A percentile compares a stretch with the other conserved stretches of the same genome.
Evolutionary conservation across 2,329 filamentous ascomycete species (phyloP).

Genomic region (Biscogniauxia sp.): DNA sequence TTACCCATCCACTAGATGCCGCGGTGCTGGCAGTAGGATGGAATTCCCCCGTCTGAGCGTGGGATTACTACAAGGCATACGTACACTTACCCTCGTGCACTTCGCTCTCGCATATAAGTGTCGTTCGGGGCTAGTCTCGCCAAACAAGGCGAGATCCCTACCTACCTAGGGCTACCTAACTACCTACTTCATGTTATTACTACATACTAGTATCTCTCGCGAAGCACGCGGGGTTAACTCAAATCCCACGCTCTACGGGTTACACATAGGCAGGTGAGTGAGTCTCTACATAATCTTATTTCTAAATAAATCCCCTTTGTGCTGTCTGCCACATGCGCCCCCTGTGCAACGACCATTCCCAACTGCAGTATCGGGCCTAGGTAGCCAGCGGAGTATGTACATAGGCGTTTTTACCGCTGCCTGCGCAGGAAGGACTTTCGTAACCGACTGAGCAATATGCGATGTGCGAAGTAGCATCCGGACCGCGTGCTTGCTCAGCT

Average conservation of each 20-base stretch:
- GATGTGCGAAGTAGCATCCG: not conserved
- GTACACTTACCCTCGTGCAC: not conserved
- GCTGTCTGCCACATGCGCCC: not conserved
- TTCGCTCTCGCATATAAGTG: not conserved
- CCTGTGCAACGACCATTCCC: not conserved
- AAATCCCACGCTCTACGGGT: not conserved
- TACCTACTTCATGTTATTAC: no score
- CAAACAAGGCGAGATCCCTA: not conserved
- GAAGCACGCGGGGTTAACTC: not conserved
- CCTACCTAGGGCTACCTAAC: not conserved
- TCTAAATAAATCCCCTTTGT: not conserved
- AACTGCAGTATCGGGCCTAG: not conserved
- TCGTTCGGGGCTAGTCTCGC: not conserved
- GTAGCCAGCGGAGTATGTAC: not conserved
- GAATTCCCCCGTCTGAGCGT: not conserved
- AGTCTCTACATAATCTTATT: not conserved
- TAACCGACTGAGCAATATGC: not conserved
- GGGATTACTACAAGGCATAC: not conserved
- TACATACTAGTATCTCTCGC: not conserved
- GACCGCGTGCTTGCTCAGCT: not conserved
- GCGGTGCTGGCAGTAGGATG: not conserved
- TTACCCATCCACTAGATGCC: not conserved
- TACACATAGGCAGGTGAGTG: not conserved
- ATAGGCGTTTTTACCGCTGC: not conserved
- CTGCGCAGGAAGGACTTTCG: not conserved